These are phyloP conservation scores for Verticillium klebahnii DNA, from an alignment of 2,329 filamentous ascomycete genomes.

Conservation along the genomic window DNA sequence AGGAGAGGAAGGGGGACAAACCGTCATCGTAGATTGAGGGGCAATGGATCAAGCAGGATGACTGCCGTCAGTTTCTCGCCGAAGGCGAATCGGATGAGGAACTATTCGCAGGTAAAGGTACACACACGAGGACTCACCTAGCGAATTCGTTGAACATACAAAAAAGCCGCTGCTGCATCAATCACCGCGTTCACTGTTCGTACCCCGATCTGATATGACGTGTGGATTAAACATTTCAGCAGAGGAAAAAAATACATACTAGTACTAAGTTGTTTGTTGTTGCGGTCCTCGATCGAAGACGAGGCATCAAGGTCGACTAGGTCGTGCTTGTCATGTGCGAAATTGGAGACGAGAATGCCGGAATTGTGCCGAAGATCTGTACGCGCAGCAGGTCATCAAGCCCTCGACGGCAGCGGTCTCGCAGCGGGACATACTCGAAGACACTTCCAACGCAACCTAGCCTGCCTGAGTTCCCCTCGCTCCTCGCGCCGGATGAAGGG, in stretches of 20 bases:
- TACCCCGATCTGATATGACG: not conserved
- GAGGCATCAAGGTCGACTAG: no score
- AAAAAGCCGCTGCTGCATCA: constrained; percentile 3
- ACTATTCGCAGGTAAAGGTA: not conserved
- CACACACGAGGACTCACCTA: not conserved
- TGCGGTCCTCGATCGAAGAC: no score
- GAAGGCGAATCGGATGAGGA: constrained; percentile 25
- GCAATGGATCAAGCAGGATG: constrained; percentile 59
- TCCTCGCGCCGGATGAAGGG: not conserved
- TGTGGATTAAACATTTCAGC: constrained; percentile 2
- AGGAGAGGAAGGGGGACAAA: not conserved
- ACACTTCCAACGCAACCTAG: not conserved
- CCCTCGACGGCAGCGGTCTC: not conserved
- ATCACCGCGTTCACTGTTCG: not conserved
- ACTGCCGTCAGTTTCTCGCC: constrained; percentile 46
- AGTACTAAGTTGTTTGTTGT: not conserved
- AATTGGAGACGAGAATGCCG: not conserved
- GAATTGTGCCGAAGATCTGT: not conserved
- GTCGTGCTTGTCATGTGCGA: not conserved
- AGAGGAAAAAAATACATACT: constrained; percentile 8
- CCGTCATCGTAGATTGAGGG: constrained; percentile 46
- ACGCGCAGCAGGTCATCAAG: constrained; percentile 1
- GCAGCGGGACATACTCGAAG: constrained; percentile 2
- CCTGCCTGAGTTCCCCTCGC: not conserved
- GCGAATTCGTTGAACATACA: not conserved